Evolutionary conservation across 306 rosid species (phyloP).

Genomic region (Casuarina glauca): DNA sequence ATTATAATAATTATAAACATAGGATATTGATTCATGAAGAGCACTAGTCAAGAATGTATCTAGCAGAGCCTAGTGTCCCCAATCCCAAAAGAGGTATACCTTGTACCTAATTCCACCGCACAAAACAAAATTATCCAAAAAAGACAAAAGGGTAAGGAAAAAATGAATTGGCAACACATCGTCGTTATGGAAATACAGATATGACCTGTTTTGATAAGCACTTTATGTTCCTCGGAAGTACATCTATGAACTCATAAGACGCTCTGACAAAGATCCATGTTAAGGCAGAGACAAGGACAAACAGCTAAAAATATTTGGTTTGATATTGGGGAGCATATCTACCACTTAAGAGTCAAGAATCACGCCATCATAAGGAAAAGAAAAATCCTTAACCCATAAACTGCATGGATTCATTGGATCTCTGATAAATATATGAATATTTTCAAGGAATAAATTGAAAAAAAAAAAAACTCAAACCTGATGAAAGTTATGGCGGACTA

Average conservation of each 20-base stretch:
- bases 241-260: conserved; percentile 16
- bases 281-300: neutral
- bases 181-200: conserved; percentile 4
- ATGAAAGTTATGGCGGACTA: conserved; percentile 6
- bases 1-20: too few relatives aligned
- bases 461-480: conserved; percentile 13
- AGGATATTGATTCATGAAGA: too few relatives aligned
- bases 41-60: too few relatives aligned
- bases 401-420: conserved; percentile 5
- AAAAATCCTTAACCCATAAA: conserved; percentile 15
- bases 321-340: conserved; percentile 6
- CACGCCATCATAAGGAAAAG: conserved; percentile 17
- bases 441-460: neutral
- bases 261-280: neutral
- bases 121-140: neutral
- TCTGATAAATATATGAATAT: conserved; percentile 1
- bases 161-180: neutral
- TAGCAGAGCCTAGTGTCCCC: neutral
- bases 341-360: neutral
- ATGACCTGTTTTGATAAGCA: conserved; percentile 3
- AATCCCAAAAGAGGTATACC: neutral
- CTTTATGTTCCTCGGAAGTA: neutral
- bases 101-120: neutral
- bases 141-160: neutral
- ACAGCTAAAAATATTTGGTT: neutral